phyloP scores from a whole-genome alignment of 352 stramenopile genomes.

The Phytophthora melonis region DNA sequence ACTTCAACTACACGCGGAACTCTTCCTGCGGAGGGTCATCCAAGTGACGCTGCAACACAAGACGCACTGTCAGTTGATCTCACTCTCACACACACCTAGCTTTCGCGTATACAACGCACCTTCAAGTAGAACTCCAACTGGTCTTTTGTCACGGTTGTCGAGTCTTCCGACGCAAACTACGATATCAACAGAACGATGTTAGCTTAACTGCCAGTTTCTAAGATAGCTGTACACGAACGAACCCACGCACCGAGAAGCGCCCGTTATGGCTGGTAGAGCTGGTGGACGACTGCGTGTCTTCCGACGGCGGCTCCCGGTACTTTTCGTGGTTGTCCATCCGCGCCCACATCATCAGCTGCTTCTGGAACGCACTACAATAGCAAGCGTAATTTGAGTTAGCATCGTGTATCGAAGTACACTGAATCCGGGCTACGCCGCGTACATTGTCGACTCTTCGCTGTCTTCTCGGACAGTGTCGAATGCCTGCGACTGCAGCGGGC shows the following conservation, averaged over 20 bases:
- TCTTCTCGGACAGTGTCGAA: slow-evolving; percentile 57
- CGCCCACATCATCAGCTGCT: slow-evolving; percentile 84
- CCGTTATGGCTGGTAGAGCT: slow-evolving; percentile 64
- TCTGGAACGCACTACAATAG: slow-evolving; percentile 63
- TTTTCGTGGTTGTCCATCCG: slow-evolving; percentile 68
- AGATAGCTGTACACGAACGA: not conserved
- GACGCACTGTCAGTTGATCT: slow-evolving; percentile 17
- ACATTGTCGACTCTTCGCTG: slow-evolving; percentile 66
- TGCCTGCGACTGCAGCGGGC: slow-evolving; percentile 49
- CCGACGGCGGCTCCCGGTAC: slow-evolving; percentile 45
- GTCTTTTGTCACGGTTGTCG: slow-evolving; percentile 74
- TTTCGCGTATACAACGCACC: slow-evolving; percentile 40
- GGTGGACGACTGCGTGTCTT: slow-evolving; percentile 70
- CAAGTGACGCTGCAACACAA: slow-evolving; percentile 52
- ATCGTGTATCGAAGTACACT: not conserved
- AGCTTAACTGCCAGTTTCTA: not conserved
- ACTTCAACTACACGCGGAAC: slow-evolving; percentile 40
- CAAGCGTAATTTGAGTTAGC: slow-evolving; percentile 22
- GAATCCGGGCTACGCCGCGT: slow-evolving; percentile 18
- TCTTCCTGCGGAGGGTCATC: slow-evolving; percentile 42
- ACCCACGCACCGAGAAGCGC: slow-evolving; percentile 52
- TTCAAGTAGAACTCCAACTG: slow-evolving; percentile 91
- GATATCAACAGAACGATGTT: not conserved
- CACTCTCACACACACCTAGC: not conserved
- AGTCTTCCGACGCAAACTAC: slow-evolving; percentile 70